Base-by-base conservation (phyloP, 2,329 filamentous ascomycete genomes). In the Phialophora macrospora region DNA sequence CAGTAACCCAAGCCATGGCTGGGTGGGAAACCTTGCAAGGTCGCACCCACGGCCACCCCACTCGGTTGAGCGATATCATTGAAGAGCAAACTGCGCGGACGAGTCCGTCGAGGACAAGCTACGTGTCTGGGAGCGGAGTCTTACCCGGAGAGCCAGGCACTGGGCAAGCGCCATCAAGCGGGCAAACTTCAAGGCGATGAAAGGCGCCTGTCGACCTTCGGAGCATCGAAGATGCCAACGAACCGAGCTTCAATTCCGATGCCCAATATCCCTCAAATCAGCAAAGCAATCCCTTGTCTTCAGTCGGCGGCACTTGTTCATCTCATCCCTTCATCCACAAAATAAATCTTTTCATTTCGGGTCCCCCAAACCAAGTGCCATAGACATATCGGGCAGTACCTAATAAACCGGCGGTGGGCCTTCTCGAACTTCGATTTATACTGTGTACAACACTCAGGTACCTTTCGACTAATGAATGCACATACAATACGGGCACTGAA, bases 1-100 rank as follows among this genome's bases (percentile, higher is more conserved):
- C 56, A 22, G 60, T 64, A 17, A 62, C 64, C n/a, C 58, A 63
- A 55, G 59, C 65, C 7, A 85, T 86, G 1, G 84, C 87, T 2
- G 88, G 86, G 17, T 96, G 92, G 91, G 91, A 95, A 69, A 79
- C 80, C n/a, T 81, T 92, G 68, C 88, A 89, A 26, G 85, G 88
- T 5, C 76, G 82, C 63, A 46, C 30, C n/a, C 93, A 96, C 77
- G 91, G 95, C 71, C 92, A 97, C 78, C 93, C 93, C 0, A 96
- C 93, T 8, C 83, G 93, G 63, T 81, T 97, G 68, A 96, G 92
- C 76, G 93, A 96, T 78, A 93, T 97, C 30, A 84, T 95, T 32
- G 90, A 93, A 74, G 92, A 96, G 78, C 84, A 88, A 58, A 91
- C 90, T 62, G 78, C 80, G 34, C 71, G 75, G 48, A 82, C 82